Conservation (phyloP, 148 eudicot genomes). For the Linanthus parryae region DNA sequence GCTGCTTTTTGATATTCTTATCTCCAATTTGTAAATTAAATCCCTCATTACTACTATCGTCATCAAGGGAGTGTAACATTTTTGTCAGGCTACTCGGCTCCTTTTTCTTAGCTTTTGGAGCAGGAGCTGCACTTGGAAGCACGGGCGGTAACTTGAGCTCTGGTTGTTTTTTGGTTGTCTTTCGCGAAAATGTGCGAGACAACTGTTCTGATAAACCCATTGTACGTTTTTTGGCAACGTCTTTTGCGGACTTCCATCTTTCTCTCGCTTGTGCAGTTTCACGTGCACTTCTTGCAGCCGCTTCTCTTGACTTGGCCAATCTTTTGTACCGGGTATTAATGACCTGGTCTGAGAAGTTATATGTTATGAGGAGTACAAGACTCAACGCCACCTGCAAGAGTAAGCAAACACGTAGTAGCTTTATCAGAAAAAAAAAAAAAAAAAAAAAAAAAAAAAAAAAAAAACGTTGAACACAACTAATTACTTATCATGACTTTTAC, state of each 20-base stretch:
- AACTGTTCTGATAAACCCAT: constrained; percentile 51
- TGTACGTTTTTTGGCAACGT: constrained; percentile 46
- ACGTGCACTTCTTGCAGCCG: constrained; percentile 69
- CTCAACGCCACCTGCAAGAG: constrained; percentile 49
- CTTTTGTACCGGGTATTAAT: constrained; percentile 64
- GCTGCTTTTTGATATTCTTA: constrained; percentile 48
- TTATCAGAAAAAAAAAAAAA: constrained; percentile 6
- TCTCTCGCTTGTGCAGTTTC: constrained; percentile 89
- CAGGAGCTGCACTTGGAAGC: constrained; percentile 19
- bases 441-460: not conserved
- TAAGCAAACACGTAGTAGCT: too few species aligned
- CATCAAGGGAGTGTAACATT: constrained; percentile 61
- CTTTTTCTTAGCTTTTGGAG: constrained; percentile 47
- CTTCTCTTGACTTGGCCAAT: constrained; percentile 72
- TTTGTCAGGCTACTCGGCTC: constrained; percentile 49
- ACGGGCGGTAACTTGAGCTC: constrained; percentile 19
- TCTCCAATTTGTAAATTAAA: constrained; percentile 58
- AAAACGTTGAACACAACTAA: not conserved
- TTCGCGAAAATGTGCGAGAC: constrained; percentile 76
- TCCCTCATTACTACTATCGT: constrained; percentile 45
- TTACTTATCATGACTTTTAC: too few species aligned
- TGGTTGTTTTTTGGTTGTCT: constrained; percentile 19
- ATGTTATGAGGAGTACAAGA: constrained; percentile 53
- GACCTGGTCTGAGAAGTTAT: constrained; percentile 85
- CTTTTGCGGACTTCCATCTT: constrained; percentile 77